These are phyloP conservation scores for Cyclospora cayetanensis DNA, from an alignment of 169 alveolate species.

Conservation along the genomic window DNA sequence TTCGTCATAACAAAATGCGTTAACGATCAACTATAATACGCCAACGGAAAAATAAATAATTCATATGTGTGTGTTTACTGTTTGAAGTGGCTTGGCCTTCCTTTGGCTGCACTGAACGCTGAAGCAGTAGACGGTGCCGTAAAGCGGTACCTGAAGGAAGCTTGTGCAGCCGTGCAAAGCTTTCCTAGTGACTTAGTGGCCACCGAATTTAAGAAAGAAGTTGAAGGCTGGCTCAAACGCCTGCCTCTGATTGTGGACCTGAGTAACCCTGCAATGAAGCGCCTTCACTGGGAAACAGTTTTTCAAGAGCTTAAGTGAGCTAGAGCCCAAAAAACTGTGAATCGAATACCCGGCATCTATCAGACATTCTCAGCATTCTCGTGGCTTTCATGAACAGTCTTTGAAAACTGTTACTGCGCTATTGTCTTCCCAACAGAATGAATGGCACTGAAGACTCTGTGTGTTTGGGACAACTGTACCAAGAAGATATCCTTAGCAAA, in stretches of 20 bases:
- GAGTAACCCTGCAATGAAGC: slow-evolving; percentile 84
- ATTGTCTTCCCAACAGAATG: neutral
- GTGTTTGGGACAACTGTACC: slow-evolving; percentile 73
- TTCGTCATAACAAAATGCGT: too few species aligned
- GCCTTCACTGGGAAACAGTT: slow-evolving; percentile 83
- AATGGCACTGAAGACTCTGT: slow-evolving; percentile 60
- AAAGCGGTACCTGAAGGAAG: slow-evolving; percentile 42
- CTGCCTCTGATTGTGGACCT: slow-evolving; percentile 80
- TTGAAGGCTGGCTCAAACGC: slow-evolving; percentile 76
- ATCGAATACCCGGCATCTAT: too few species aligned
- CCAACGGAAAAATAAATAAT: too few species aligned
- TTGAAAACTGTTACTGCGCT: too few species aligned
- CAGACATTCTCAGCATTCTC: too few species aligned
- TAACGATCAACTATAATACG: too few species aligned
- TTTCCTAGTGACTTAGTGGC: slow-evolving; percentile 72
- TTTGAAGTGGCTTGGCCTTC: slow-evolving; percentile 47
- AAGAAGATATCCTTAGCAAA: slow-evolving; percentile 72
- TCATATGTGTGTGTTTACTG: neutral
- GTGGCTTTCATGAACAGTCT: too few species aligned
- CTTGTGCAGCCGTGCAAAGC: slow-evolving; percentile 55
- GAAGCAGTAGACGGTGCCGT: slow-evolving; percentile 47
- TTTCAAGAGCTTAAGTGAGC: slow-evolving; percentile 69
- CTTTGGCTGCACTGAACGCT: slow-evolving; percentile 47
- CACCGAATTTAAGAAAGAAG: slow-evolving; percentile 74
- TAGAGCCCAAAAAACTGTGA: too few species aligned